Base-by-base conservation (phyloP, 1,139 yeast genomes). In the Lodderomyces orthopsilosis region DNA sequence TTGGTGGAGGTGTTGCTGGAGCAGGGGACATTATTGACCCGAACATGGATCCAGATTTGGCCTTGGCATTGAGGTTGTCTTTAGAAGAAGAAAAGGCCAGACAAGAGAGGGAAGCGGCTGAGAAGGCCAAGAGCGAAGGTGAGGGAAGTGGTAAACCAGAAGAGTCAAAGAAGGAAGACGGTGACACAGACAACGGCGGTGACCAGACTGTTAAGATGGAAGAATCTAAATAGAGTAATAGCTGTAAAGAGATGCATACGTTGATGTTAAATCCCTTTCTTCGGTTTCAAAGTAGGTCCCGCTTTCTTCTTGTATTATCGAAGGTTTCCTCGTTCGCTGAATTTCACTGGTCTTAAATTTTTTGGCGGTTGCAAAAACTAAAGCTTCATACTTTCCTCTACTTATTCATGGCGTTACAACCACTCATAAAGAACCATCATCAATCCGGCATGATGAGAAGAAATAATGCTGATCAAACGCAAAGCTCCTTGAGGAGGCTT, bases 1-100 rank as follows among this genome's bases (percentile, higher is more conserved):
- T 43, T 33, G 75, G 72, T 33, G 68, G 59, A 38, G 74, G 69
- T 51, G 80, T 75, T 18, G 73, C 68, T 44, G 81, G 75, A 38
- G 70, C 68, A 27, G 75, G 72, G 35, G 79, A 72, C 40, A 83
- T 87, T 41, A 78, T 84, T 33, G 98, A 93, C 64, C 95, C 96
- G 23, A 83, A 84, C 52, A 87, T 88, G 81, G 99, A 93, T 57
- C 98, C 98, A 21, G 98, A 94, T 64, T 79, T 93, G 59, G 98
- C 98, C 1, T 76, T 93, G 72, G 98, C 98, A 0, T 78, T 93
- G 55, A 76, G 95, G 57, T 77, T 87, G 66, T 85, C 94, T 2
- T 71, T 87, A 50, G 95, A 87, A 58, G 95, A 87, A 58, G 95
- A 86, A 57, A 81, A 81, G 57, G 78, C 85, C 32, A 75, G 95